Base-by-base conservation (phyloP, 345 rosid species). In the Eucalyptus grandis region DNA sequence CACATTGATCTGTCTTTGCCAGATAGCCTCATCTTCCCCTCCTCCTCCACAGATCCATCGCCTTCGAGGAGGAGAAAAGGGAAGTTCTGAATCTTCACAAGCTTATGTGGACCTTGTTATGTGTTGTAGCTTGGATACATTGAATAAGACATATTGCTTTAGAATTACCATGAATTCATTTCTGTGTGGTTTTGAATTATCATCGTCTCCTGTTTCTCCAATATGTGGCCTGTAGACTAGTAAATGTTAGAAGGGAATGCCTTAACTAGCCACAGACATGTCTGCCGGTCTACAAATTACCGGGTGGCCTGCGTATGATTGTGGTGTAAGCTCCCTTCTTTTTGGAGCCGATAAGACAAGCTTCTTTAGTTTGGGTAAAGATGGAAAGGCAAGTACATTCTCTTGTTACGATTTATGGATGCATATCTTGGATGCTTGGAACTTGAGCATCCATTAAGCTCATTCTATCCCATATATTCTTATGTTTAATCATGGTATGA, bases 241-340 rank as follows among this genome's bases (percentile, higher is more conserved):
- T 56, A 54, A 77, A 88, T 34, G 58, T 85, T 34, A 40, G 86
- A 88, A 89, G 24, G 27, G 27, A 81, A 40, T 69, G 43, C 94
- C 96, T 94, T 95, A 91, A 95, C 94, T 88, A 87, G 87, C 88
- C 47, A 83, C 89, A 95, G 96, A 95, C 92, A 95, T 95, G 95
- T 89, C 96, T 89, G 96, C 96, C 62, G 95, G 96, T 90, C 90
- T 95, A 87, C 97, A 92, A 92, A 95, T 95, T 62, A 95, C 94
- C 43, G 96, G 96, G 65, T 95, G 96, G 97, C 96, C 97, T 47
- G 97, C 96, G 46, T 95, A 95, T 89, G 97, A 95, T 93, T 93
- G 95, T 90, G 92, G 93, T 58, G 89, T 93, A 88, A 93, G 95
- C 92, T 95, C 97, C 77, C 89, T 95, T 90, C 93, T 91, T 89